Base-by-base conservation (phyloP, 1,139 yeast species). In the Arxiozyma slooffiae region DNA sequence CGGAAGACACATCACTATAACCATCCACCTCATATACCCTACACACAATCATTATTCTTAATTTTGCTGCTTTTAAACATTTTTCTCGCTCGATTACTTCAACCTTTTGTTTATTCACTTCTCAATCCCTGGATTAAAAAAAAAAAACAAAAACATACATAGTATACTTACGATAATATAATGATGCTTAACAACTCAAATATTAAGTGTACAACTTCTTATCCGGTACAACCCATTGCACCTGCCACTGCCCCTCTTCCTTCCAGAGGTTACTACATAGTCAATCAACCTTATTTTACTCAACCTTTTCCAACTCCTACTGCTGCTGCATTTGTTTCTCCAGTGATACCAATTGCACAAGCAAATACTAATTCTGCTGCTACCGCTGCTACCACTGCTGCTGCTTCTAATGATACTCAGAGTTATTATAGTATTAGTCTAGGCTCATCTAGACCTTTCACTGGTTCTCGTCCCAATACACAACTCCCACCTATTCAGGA, bases 401-500 rank as follows among this genome's bases (percentile, higher is more conserved):
- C 36, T 6, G n/a, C n/a, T 30, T 14, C 36, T 30, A n/a, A n/a
- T n/a, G n/a, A n/a, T n/a, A n/a, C n/a, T n/a, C n/a, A n/a, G n/a
- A n/a, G n/a, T n/a, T n/a, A n/a, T n/a, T n/a, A n/a, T n/a, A n/a
- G n/a, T n/a, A n/a, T n/a, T n/a, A n/a, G n/a, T n/a, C 6, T 11
- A 14, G 14, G 6, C 14, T 6, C 7, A 4, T 30, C 36, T 30
- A n/a, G 36, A 9, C 14, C 40, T 21, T 11, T 24, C 5, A n/a
- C n/a, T n/a, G n/a, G n/a, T n/a, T 26, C 36, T 38, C 3, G 18
- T 20, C 20, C 47, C n/a, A 39, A 22, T 14, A 44, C 47, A 7
- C 45, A 42, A 30, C 22, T 42, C 7, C 45, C 45, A 14, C 16
- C 45, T 14, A 30, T 42, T 14, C 48, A 45, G n/a, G 34, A 26